Conservation (phyloP, 1,284 basidiomycete species). For the Ceratobasidium theobromae region DNA sequence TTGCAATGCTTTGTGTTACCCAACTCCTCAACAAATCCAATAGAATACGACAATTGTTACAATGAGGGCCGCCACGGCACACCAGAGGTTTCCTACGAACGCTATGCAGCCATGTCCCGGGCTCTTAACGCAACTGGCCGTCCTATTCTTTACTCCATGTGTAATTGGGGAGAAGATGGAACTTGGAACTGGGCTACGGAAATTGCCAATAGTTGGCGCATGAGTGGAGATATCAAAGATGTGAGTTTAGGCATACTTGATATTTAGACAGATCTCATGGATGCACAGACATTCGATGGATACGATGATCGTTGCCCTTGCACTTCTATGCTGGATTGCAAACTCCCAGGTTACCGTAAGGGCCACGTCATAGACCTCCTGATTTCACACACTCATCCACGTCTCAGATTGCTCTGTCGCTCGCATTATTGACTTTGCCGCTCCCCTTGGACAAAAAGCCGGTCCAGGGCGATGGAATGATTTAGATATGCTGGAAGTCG, state of each 20-base stretch:
- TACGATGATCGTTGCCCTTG: slow-evolving; percentile 51
- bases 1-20: background rate
- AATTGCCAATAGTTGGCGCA: slow-evolving; percentile 52
- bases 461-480: slow-evolving; percentile 49
- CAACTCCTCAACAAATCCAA: slow-evolving; percentile 6
- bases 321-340: slow-evolving; percentile 47
- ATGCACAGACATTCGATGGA: slow-evolving; percentile 45
- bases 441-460: slow-evolving; percentile 47
- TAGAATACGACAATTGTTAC: slow-evolving; percentile 54
- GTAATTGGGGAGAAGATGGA: slow-evolving; percentile 52
- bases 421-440: slow-evolving; percentile 41
- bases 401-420: slow-evolving; percentile 35
- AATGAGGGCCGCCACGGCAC: slow-evolving; percentile 51
- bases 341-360: slow-evolving; percentile 46
- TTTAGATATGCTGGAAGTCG: slow-evolving; percentile 50
- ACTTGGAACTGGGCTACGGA: slow-evolving; percentile 53
- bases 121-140: slow-evolving; percentile 52
- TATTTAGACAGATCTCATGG: background rate
- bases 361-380: background rate
- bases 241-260: slow-evolving; percentile 37
- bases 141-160: slow-evolving; percentile 55
- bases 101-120: slow-evolving; percentile 55
- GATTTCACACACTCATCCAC: background rate
- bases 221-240: slow-evolving; percentile 50
- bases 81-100: slow-evolving; percentile 46